Percentiles rank a stretch among this genome's conserved stretches.
These are phyloP conservation scores for Mycena alexandri DNA, from an alignment of 768 basidiomycete genomes.

Conservation along the genomic window DNA sequence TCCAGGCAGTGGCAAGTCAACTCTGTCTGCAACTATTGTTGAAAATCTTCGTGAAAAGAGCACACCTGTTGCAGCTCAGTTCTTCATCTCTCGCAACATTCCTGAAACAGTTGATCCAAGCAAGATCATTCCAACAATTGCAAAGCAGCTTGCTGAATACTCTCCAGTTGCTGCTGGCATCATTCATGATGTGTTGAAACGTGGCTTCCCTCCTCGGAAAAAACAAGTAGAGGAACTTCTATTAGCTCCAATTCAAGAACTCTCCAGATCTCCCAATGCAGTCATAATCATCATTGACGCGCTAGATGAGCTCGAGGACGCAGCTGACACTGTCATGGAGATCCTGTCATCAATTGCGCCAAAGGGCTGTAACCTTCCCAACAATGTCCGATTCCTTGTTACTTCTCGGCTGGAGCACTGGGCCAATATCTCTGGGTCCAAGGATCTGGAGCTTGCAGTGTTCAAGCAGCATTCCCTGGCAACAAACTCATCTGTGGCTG, in stretches of 20 bases:
- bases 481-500: not conserved
- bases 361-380: slow-evolving; percentile 9
- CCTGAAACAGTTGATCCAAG: no score
- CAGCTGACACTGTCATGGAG: not conserved
- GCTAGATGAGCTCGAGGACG: slow-evolving; percentile 6
- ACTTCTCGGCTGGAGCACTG: slow-evolving; percentile 18
- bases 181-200: not conserved
- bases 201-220: not conserved
- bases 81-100: no score
- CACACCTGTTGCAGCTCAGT: no score
- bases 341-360: slow-evolving; percentile 7
- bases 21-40: no score
- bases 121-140: slow-evolving; percentile 16
- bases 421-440: slow-evolving; percentile 8
- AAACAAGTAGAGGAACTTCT: slow-evolving; percentile 13
- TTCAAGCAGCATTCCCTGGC: slow-evolving; percentile 2
- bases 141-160: slow-evolving; percentile 9
- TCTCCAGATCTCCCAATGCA: not conserved
- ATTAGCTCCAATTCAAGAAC: no score
- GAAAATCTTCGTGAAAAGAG: no score
- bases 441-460: no score
- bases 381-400: no score
- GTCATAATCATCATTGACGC: slow-evolving; percentile 20
- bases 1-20: no score
- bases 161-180: slow-evolving; percentile 10